Evolutionary conservation across 805 yeast species (phyloP), one percentile per base, ranked within the genome.

Genomic region (Hanseniaspora singularis): DNA sequence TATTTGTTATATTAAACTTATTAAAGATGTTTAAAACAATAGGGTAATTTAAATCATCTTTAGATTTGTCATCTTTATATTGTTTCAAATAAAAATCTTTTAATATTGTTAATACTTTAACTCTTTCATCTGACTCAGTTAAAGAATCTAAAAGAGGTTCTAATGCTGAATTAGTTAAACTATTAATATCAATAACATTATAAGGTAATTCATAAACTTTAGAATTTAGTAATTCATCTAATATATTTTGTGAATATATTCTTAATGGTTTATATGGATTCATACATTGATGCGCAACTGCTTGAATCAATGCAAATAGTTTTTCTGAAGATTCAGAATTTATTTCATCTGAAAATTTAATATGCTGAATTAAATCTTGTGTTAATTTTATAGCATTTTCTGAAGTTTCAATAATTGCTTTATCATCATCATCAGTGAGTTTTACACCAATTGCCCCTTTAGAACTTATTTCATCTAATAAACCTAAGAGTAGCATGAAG

Each of bases 181-280:
- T 79, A 62, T 1, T 63, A n/a, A 31, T 4, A 10, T 37, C 37
- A 16, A 30, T 28, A 9, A 23, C 65, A 15, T 61, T 54, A 10
- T 18, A 5, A n/a, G 18, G 55, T 10, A 67, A 61, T 3, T 66
- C 61, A 3, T 62, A 58, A 4, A 66, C 57, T 10, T 62, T 56
- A 22, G 64, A 57, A 4, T 62, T 52, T 11, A 68, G 47, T 32
- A 77, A 64, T 4, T 67, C 63, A 50, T 81, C 82, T 43, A 88
- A 68, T 0, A 31, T 18, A 1, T 23, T 12, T 31, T 37, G 40
- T 1, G 95, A 88, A 59, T 71, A 74, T 0, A 72, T 62, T 33
- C 95, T 67, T 10, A 87, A 66, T 56, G 83, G 87, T 23, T 84
- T 68, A 59, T 94, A 84, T 16, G 95, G 95, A 56, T 87, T 87